Evolutionary conservation across 805 yeast genomes (phyloP).

Genomic region (Hanseniaspora valbyensis): DNA sequence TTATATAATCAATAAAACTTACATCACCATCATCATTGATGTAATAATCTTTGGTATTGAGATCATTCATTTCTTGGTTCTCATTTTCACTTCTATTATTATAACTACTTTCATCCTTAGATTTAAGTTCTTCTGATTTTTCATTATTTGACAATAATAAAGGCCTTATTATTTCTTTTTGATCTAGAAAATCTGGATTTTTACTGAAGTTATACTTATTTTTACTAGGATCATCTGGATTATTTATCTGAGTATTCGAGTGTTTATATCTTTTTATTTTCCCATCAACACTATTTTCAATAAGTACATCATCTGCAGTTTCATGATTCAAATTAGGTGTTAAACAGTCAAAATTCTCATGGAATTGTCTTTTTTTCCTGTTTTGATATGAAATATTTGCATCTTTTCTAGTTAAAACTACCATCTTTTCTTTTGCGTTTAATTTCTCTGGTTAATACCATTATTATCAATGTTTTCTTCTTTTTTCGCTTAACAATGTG

Average conservation of each 20-base stretch:
- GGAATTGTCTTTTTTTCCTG: background rate
- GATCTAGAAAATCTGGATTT: too few relatives aligned
- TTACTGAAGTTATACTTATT: too few relatives aligned
- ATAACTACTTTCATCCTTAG: background rate
- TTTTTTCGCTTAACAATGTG: too few relatives aligned
- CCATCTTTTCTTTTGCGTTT: background rate
- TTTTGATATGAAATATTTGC: background rate
- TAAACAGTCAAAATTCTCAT: background rate
- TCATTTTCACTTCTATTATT: too few relatives aligned
- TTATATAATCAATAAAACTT: background rate
- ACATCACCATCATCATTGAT: background rate
- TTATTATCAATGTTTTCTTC: too few relatives aligned
- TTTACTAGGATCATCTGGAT: too few relatives aligned
- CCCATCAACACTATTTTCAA: background rate
- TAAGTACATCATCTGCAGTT: background rate
- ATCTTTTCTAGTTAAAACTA: background rate
- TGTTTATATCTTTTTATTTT: too few relatives aligned
- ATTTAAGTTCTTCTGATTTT: background rate
- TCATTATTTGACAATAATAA: too few relatives aligned
- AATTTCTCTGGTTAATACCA: too few relatives aligned
- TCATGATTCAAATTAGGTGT: background rate
- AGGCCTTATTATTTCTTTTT: too few relatives aligned
- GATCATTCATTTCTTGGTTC: background rate
- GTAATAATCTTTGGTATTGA: background rate
- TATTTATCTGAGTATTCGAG: constrained; percentile 19